Evolutionary conservation across 148 eudicot genomes (phyloP).

Genomic region (Silene conica): DNA sequence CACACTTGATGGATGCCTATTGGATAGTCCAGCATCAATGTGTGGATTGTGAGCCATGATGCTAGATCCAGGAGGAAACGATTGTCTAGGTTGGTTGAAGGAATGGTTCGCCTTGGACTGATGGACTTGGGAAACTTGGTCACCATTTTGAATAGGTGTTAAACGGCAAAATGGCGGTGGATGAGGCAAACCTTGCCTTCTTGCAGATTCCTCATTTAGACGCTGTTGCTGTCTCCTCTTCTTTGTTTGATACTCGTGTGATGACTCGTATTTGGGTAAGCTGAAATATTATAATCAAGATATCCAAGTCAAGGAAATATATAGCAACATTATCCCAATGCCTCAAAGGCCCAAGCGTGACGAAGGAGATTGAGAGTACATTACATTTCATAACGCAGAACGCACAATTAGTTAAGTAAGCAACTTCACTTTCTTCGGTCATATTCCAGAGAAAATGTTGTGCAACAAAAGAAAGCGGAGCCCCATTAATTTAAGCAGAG

Average conservation of each 20-base stretch:
- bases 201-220: conserved; percentile 64
- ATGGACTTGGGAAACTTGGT: conserved; percentile 44
- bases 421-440: no score
- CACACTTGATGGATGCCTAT: conserved; percentile 47
- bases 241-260: conserved; percentile 79
- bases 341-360: no score
- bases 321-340: no score
- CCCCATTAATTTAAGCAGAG: no score
- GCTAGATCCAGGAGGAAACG: conserved; percentile 36
- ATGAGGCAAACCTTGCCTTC: conserved; percentile 52
- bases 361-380: no score
- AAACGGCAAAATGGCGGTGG: conserved; percentile 63
- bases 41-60: conserved; percentile 52
- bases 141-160: conserved; percentile 63
- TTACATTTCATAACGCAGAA: no score
- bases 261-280: conserved; percentile 74
- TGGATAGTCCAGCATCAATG: conserved; percentile 34
- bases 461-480: background rate
- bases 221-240: conserved; percentile 71
- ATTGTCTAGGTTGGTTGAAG: conserved; percentile 38
- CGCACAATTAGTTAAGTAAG: no score
- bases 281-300: conserved; percentile 25
- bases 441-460: background rate
- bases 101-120: conserved; percentile 38
- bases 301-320: no score